Evolutionary conservation across 1,139 yeast genomes (phyloP).

Genomic region (Diutina mesorugosa): DNA sequence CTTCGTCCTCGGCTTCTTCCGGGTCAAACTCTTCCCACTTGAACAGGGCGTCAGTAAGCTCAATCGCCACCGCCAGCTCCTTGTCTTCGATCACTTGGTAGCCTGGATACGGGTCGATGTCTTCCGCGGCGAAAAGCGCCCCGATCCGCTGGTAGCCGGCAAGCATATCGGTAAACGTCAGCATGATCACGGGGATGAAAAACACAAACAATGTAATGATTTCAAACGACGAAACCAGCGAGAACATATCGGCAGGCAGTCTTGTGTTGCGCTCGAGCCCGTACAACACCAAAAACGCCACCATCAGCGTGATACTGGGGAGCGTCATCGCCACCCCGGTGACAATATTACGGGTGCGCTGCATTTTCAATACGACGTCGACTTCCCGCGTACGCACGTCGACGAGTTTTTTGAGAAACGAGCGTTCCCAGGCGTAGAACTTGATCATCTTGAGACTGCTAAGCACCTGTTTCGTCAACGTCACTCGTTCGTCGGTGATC

Average conservation of each 20-base stretch:
- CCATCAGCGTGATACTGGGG: conserved; percentile 16
- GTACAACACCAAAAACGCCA: conserved; percentile 61
- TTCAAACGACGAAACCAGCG: conserved; percentile 68
- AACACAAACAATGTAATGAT: conserved; percentile 38
- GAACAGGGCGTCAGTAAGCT: background rate
- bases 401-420: background rate
- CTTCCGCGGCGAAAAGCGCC: conserved; percentile 4
- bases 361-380: background rate
- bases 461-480: conserved; percentile 4
- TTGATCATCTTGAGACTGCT: conserved; percentile 6
- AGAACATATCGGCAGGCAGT: conserved; percentile 59
- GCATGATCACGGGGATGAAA: conserved; percentile 59
- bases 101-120: background rate
- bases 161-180: conserved; percentile 54
- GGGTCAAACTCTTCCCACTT: background rate
- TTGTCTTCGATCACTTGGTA: background rate
- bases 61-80: background rate
- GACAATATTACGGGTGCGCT: background rate
- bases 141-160: conserved; percentile 52
- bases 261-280: conserved; percentile 29
- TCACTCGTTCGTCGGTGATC: conserved; percentile 4
- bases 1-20: background rate
- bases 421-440: conserved; percentile 13
- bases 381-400: background rate
- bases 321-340: background rate